Evolutionary conservation across 805 yeast species (phyloP).

Genomic region (Kuraishia borneana): DNA sequence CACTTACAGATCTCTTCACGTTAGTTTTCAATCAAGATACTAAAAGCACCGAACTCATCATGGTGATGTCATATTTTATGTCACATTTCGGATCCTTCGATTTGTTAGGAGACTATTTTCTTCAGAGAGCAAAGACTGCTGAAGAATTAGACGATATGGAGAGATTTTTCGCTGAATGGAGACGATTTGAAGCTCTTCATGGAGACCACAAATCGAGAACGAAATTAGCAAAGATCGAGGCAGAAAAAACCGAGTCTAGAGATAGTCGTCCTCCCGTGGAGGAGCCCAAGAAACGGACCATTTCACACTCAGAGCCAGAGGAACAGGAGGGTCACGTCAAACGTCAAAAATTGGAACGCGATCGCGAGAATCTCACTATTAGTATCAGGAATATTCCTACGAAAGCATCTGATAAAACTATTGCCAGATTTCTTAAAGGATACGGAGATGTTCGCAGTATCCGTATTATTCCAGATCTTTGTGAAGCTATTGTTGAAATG

Average conservation of each 20-base stretch:
- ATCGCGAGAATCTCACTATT: slow-evolving; percentile 50
- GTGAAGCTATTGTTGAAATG: slow-evolving; percentile 52
- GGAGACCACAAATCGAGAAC: slow-evolving; percentile 11
- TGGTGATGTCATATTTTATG: no score
- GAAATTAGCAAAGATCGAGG: slow-evolving; percentile 1
- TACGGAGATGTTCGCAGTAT: slow-evolving; percentile 46
- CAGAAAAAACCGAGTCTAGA: background rate
- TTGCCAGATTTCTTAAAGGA: slow-evolving; percentile 36
- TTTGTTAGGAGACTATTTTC: no score
- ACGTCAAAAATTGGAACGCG: slow-evolving; percentile 17
- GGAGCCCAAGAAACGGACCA: slow-evolving; percentile 1
- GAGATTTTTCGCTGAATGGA: slow-evolving; percentile 31
- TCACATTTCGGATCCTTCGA: no score
- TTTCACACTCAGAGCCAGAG: background rate
- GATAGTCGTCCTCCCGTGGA: slow-evolving; percentile 1
- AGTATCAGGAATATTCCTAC: slow-evolving; percentile 38
- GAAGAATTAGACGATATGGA: slow-evolving; percentile 43
- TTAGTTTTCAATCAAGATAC: no score
- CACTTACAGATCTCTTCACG: no score
- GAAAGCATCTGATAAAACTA: slow-evolving; percentile 22
- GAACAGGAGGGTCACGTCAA: slow-evolving; percentile 5
- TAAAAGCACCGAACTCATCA: no score
- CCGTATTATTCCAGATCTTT: slow-evolving; percentile 7
- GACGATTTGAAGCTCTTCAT: slow-evolving; percentile 21
- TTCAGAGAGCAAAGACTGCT: no score